Evolutionary conservation across 768 basidiomycete genomes (phyloP).

Genomic region (Pleurotus ostreatus): DNA sequence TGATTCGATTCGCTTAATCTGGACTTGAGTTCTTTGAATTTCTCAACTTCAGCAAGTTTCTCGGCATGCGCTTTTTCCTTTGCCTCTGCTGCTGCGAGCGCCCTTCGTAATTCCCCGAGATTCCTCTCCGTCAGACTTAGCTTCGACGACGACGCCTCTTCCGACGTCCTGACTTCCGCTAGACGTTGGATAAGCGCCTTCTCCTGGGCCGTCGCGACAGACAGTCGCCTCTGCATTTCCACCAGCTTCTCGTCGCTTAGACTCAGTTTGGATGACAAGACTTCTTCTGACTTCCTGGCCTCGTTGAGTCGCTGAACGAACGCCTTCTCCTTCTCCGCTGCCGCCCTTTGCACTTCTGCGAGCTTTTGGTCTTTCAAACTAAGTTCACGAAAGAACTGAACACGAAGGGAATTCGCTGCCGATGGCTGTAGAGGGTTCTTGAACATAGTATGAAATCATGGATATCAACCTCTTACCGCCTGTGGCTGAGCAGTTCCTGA

Average conservation of each 20-base stretch:
- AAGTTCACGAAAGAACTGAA: no score
- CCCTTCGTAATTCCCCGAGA: conserved; percentile 21
- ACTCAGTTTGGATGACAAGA: background rate
- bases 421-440: no score
- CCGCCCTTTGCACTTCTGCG: no score
- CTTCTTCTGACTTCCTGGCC: background rate
- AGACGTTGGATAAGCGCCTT: background rate
- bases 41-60: conserved; percentile 19
- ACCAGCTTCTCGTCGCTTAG: background rate
- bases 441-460: no score
- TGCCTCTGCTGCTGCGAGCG: conserved; percentile 19
- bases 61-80: conserved; percentile 21
- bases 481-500: no score
- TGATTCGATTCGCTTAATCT: background rate
- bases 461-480: no score
- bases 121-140: conserved; percentile 17
- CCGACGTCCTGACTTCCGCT: background rate
- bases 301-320: background rate
- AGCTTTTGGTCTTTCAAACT: no score
- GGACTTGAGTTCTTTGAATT: background rate
- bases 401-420: no score
- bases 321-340: no score
- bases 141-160: background rate
- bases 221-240: background rate
- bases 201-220: background rate